Percentiles rank a stretch among this genome's conserved stretches.
These are phyloP conservation scores for Pisolithus sp. DNA, from an alignment of 768 basidiomycete species.

Conservation along the genomic window DNA sequence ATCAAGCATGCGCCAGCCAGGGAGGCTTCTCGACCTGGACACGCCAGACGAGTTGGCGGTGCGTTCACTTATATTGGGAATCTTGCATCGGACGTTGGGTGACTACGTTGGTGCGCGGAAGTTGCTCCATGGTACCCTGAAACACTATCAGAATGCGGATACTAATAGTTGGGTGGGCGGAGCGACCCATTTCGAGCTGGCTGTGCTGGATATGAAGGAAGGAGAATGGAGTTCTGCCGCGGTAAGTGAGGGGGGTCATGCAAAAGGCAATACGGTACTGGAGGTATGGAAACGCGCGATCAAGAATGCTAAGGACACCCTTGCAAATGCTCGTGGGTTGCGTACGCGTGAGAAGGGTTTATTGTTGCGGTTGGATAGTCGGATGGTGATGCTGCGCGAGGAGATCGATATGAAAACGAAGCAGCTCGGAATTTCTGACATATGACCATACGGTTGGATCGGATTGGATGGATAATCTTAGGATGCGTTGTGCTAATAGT, in stretches of 20 bases:
- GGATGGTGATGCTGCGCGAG: conserved; percentile 62
- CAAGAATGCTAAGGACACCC: conserved; percentile 39
- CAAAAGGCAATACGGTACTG: neutral
- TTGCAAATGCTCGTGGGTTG: conserved; percentile 45
- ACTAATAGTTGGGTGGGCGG: conserved; percentile 64
- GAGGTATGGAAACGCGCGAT: conserved; percentile 44
- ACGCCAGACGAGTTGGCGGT: conserved; percentile 66
- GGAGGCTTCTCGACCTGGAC: conserved; percentile 40
- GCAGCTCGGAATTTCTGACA: neutral
- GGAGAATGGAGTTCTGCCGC: too few species aligned
- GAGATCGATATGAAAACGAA: conserved; percentile 62
- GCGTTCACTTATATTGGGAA: conserved; percentile 62
- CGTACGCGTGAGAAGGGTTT: conserved; percentile 54
- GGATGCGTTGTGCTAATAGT: too few species aligned
- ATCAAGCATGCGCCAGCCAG: too few species aligned
- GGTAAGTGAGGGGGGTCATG: too few species aligned
- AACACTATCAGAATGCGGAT: conserved; percentile 32
- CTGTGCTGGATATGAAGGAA: conserved; percentile 54
- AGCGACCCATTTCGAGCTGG: conserved; percentile 62
- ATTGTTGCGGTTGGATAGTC: conserved; percentile 60
- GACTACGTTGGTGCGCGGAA: conserved; percentile 38
- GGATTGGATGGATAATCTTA: too few species aligned
- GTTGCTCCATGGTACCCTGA: conserved; percentile 48
- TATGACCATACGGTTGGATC: too few species aligned
- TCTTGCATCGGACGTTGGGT: conserved; percentile 53